Conservation (phyloP, 2,329 filamentous ascomycete species). For the Aureobasidium sp. region DNA sequence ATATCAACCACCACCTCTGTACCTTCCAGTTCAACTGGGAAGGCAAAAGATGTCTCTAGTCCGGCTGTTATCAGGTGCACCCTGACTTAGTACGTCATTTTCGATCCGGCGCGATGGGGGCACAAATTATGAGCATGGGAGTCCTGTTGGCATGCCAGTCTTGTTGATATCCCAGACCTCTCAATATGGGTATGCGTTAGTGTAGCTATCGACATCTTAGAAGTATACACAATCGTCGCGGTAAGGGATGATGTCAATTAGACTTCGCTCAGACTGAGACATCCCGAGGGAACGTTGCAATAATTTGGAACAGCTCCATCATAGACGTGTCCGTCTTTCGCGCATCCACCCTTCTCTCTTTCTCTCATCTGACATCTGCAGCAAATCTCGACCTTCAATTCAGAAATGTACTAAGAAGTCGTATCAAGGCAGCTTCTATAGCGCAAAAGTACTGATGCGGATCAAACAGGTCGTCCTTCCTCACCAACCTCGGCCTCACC, state of each 20-base stretch:
- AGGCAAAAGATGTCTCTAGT: not conserved
- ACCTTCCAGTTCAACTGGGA: no score
- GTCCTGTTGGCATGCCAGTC: no score
- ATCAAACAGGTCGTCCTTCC: slow-evolving; percentile 7
- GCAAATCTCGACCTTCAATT: no score
- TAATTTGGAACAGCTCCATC: not conserved
- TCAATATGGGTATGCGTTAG: not conserved
- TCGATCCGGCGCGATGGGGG: accelerated
- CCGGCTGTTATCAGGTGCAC: not conserved
- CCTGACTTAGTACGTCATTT: not conserved
- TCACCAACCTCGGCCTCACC: slow-evolving; percentile 20
- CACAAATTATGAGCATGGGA: no score
- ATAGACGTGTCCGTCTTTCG: not conserved
- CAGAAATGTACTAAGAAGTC: no score
- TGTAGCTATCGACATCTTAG: not conserved
- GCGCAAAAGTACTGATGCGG: not conserved
- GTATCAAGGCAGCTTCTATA: no score
- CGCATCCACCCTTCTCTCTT: not conserved
- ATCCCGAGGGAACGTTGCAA: not conserved
- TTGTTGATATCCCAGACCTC: not conserved
- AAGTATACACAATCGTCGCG: no score
- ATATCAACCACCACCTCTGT: no score
- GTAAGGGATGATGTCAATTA: not conserved
- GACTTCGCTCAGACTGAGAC: not conserved
- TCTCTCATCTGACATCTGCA: not conserved